Percentiles rank a stretch among this genome's conserved stretches.
Evolutionary conservation across 2,329 filamentous ascomycete genomes (phyloP).

Genomic region (Beauveria sp.): DNA sequence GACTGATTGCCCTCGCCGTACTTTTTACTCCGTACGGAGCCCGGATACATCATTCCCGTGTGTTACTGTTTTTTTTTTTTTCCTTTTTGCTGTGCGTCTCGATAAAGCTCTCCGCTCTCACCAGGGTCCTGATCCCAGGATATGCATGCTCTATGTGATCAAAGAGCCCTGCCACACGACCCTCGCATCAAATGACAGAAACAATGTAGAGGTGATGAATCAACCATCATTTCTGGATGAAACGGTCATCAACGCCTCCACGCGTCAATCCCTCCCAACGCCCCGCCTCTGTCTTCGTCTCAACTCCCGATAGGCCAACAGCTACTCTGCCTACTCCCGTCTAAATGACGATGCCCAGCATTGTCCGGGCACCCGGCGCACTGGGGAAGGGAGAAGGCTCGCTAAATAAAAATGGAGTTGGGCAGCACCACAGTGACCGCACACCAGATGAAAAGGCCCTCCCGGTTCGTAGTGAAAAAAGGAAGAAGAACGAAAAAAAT

Average conservation of each 20-base stretch:
- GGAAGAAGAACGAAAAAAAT: not conserved
- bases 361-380: too few relatives aligned
- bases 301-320: too few relatives aligned
- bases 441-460: not conserved
- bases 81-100: not conserved
- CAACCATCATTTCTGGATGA: not conserved
- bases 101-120: too few relatives aligned
- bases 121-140: too few relatives aligned
- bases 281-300: too few relatives aligned
- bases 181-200: not conserved
- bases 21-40: too few relatives aligned
- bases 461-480: not conserved
- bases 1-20: too few relatives aligned
- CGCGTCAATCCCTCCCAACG: not conserved
- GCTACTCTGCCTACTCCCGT: not conserved
- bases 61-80: not conserved
- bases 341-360: not conserved
- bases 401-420: too few relatives aligned
- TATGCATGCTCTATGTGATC: not conserved
- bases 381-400: too few relatives aligned
- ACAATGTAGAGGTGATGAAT: not conserved
- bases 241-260: not conserved
- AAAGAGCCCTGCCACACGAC: not conserved
- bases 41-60: too few relatives aligned
- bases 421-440: not conserved